These are phyloP conservation scores for Gracilariopsis chorda DNA, from an alignment of 23 red algal species.

Conservation along the genomic window DNA sequence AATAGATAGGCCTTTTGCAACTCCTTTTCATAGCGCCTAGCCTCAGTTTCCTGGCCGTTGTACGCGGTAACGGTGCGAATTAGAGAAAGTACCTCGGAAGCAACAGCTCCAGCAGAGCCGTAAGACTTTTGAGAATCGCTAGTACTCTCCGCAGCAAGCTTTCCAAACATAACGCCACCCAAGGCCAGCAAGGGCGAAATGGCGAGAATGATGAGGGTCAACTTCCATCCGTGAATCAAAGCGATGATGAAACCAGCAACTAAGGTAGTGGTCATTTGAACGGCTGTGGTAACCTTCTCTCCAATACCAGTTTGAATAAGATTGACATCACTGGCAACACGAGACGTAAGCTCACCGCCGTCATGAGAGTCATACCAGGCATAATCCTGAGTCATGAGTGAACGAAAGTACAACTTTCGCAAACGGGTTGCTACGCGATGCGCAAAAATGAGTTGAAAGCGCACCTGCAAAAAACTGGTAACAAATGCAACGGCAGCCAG, in stretches of 20 bases:
- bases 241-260: conserved; percentile 68
- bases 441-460: conserved; percentile 73
- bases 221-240: conserved; percentile 58
- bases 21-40: conserved; percentile 64
- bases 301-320: conserved; percentile 66
- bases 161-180: conserved; percentile 76
- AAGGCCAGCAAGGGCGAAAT: conserved; percentile 77
- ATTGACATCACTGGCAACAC: conserved; percentile 77
- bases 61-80: conserved; percentile 91
- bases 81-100: conserved; percentile 76
- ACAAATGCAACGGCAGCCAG: conserved; percentile 79
- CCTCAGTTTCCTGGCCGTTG: conserved; percentile 82
- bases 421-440: conserved; percentile 64
- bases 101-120: conserved; percentile 73
- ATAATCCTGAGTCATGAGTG: conserved; percentile 70
- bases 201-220: conserved; percentile 78
- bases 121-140: conserved; percentile 75
- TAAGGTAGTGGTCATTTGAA: conserved; percentile 72
- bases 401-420: conserved; percentile 67
- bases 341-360: conserved; percentile 67
- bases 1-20: conserved; percentile 52
- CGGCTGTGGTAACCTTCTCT: conserved; percentile 65
- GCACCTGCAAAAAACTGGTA: conserved; percentile 56
- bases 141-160: conserved; percentile 71
- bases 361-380: conserved; percentile 72